These are phyloP conservation scores for Barnettozyma wickerhamii DNA, from an alignment of 805 yeast genomes.

Conservation along the genomic window DNA sequence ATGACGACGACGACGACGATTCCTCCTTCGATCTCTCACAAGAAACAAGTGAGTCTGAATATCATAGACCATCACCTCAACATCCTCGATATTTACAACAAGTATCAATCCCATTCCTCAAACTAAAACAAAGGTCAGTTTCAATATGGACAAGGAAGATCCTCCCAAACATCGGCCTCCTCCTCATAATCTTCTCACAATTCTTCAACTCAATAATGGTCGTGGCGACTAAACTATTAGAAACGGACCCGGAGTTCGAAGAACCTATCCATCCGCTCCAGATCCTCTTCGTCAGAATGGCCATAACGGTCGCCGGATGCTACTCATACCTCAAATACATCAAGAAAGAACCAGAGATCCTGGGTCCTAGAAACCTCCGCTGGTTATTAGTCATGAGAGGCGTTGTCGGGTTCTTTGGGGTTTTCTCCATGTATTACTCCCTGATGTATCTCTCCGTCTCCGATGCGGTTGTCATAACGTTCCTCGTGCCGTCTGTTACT, in stretches of 20 bases:
- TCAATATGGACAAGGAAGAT: constrained; percentile 6
- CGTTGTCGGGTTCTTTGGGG: constrained; percentile 71
- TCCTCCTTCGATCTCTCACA: not conserved
- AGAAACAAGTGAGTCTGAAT: not conserved
- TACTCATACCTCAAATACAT: constrained; percentile 48
- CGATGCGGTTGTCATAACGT: constrained; percentile 79
- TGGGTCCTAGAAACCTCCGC: constrained; percentile 63
- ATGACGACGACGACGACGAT: constrained; percentile 8
- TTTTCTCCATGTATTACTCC: constrained; percentile 72
- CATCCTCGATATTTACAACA: not conserved
- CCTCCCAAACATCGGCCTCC: constrained; percentile 42
- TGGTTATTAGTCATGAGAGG: constrained; percentile 58
- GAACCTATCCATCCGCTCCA: constrained; percentile 73
- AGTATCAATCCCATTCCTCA: constrained; percentile 1
- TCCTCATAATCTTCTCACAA: constrained; percentile 57
- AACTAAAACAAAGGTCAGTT: not conserved
- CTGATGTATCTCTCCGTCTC: constrained; percentile 69
- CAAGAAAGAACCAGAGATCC: constrained; percentile 55
- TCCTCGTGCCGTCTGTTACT: constrained; percentile 72
- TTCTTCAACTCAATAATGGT: constrained; percentile 76
- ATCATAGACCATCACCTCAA: not conserved
- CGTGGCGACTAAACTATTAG: constrained; percentile 68
- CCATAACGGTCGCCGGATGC: constrained; percentile 60
- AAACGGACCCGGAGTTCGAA: constrained; percentile 54
- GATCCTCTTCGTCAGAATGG: constrained; percentile 74